Evolutionary conservation across 2,329 filamentous ascomycete genomes (phyloP), one percentile per base, ranked within the genome.

Genomic region (Aspergillus ibericus): DNA sequence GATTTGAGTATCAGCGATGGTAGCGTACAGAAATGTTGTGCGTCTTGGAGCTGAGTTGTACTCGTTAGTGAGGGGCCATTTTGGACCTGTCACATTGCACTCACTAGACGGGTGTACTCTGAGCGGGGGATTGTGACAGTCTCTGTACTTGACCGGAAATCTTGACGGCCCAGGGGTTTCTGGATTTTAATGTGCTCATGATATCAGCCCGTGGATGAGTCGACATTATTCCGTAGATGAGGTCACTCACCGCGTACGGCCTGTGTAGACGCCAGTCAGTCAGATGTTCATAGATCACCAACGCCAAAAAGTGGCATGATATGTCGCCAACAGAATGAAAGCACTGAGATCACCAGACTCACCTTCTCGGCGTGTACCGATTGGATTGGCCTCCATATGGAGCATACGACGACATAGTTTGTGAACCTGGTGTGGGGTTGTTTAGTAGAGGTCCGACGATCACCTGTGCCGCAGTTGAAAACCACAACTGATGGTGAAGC

Each of bases 351-450:
- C 46, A 32, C 40, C 25, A 48, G 20, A 72, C 81, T 77, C 74
- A 89, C 88, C 84, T 83, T 69, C 82, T 81, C 54, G 87, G 69
- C 48, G 89, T 77, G 58, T 84, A 83, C 66, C 88, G 82, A 65
- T 88, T 84, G 74, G 88, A 84, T 51, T 75, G 72, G 68, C 82
- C 85, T 62, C 85, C 83, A 63, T 88, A 81, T 9, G 84, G 87
- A 52, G 88, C 81, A 63, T 79, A 75, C 32, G 68, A 65, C 46
- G 70, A 67, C 69, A 72, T 72, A 22, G 54, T 62, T 44, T 18
- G 35, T 13, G 36, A 42, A 42, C 18, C 38, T 42, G 38, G 18
- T 40, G n/a, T 48, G 40, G 32, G 53, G 48, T 40, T 44, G 6
- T 18, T 58, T 52, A 60, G 60, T 56, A 13, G 48, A 34, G 50